These are phyloP conservation scores for Cytospora mali DNA, from an alignment of 2,329 filamentous ascomycete species.

Conservation along the genomic window DNA sequence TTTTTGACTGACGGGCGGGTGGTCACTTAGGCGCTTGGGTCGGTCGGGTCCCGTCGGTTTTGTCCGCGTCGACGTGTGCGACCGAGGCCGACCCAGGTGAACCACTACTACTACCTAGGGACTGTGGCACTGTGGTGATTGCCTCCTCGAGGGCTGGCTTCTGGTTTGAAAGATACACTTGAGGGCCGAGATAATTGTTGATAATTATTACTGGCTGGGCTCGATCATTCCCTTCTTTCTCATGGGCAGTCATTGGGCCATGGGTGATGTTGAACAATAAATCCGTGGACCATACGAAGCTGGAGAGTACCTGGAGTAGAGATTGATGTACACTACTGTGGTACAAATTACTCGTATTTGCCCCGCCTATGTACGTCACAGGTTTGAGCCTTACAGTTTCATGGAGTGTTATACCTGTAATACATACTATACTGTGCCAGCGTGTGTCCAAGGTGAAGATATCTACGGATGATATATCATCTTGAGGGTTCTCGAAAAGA, in stretches of 20 bases:
- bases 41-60: not conserved
- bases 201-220: too few species aligned
- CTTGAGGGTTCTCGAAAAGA: not conserved
- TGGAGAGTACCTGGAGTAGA: not conserved
- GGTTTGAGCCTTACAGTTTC: not conserved
- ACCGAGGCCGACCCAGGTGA: not conserved
- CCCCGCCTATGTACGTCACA: not conserved
- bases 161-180: not conserved
- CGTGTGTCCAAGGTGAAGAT: not conserved
- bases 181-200: too few species aligned
- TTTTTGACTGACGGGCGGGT: not conserved
- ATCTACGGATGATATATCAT: not conserved
- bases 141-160: not conserved
- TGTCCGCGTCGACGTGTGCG: not conserved
- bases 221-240: too few species aligned
- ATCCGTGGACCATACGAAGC: too few species aligned
- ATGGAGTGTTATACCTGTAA: not conserved
- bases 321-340: not conserved
- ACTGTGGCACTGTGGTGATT: too few species aligned
- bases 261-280: not conserved
- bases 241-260: too few species aligned
- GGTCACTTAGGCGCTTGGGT: not conserved
- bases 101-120: too few species aligned
- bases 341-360: not conserved
- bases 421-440: not conserved